A percentile compares a stretch with the other conserved stretches of the same genome.
phyloP scores from a whole-genome alignment of 202 grass and related monocot species.

The Dendrocalamus latiflorus region DNA sequence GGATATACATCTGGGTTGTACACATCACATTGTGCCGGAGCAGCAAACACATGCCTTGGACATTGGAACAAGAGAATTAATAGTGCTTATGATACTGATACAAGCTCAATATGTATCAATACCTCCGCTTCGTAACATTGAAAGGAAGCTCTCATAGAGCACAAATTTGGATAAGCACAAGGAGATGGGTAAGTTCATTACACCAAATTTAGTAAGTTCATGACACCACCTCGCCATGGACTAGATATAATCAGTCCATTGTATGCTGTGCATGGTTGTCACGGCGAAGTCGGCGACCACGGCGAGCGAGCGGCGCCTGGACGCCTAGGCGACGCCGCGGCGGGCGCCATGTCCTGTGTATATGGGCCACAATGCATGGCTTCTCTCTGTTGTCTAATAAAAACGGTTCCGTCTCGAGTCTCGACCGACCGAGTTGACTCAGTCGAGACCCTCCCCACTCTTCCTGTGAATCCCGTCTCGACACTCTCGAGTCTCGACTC shows the following conservation, averaged over 20 bases:
- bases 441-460: too few species aligned
- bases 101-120: background rate
- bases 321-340: too few species aligned
- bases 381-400: too few species aligned
- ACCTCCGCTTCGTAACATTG: background rate
- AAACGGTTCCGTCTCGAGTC: too few species aligned
- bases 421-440: too few species aligned
- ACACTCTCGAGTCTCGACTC: too few species aligned
- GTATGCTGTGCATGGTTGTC: too few species aligned
- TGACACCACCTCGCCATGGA: background rate
- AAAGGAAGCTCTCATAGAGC: background rate
- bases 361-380: too few species aligned
- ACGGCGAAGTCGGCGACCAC: too few species aligned
- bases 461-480: too few species aligned
- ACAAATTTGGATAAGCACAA: background rate
- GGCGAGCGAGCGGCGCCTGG: too few species aligned
- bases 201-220: background rate
- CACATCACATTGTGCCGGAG: background rate
- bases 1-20: background rate
- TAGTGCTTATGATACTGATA: background rate
- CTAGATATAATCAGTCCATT: conserved; percentile 14
- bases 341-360: too few species aligned
- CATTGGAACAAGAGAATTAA: background rate
- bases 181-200: background rate
- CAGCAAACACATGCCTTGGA: conserved; percentile 4